Evolutionary conservation across 208 protist species (phyloP), one percentile per base, ranked within the genome.

Genomic region (Acanthamoeba royreba): DNA sequence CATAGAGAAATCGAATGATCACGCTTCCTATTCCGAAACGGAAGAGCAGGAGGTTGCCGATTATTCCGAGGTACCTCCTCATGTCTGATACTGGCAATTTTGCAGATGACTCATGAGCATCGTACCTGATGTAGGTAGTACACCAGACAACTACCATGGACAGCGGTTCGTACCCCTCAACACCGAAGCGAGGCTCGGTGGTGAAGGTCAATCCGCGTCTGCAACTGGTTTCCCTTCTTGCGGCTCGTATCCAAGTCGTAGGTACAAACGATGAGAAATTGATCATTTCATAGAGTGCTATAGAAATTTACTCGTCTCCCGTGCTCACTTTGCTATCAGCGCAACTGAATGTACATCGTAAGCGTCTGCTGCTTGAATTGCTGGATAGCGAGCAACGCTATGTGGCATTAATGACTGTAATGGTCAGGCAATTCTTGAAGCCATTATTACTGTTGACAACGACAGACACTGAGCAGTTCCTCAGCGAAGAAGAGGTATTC

Each of bases 401-500:
- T 22, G 88, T 92, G 40, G 55, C 53, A 4, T n/a, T 92, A 0
- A 11, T 92, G 43, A 81, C 53, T 5, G 88, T 92, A 40, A 28
- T 92, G 43, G 47, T 92, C 13, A 28, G 88, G 13, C 88, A 92
- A 31, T 92, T 92, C 47, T 61, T 53, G 35, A 72, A 92, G 38
- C 88, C 88, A 33, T 61, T 92, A 2, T 61, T 92, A n/a, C 66
- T 92, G 28, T 40, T 92, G 40, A 79, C 88, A n/a, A 45, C 47
- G 58, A 63, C 88, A 15, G 61, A 72, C 8, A 53, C 74, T 28
- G 74, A 85, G 43, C 88, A 47, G 63, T 92, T 92, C 66, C 42
- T 92, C 40, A 79, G 40, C 66, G 88, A 92, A 47, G 88, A 92
- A 22, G 88, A 92, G 88, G 88, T 92, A 77, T 31, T n/a, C n/a